A percentile compares a stretch with the other conserved stretches of the same genome.
Evolutionary conservation across 1,139 yeast genomes (phyloP).

Genomic region (Taiozyma onychis): DNA sequence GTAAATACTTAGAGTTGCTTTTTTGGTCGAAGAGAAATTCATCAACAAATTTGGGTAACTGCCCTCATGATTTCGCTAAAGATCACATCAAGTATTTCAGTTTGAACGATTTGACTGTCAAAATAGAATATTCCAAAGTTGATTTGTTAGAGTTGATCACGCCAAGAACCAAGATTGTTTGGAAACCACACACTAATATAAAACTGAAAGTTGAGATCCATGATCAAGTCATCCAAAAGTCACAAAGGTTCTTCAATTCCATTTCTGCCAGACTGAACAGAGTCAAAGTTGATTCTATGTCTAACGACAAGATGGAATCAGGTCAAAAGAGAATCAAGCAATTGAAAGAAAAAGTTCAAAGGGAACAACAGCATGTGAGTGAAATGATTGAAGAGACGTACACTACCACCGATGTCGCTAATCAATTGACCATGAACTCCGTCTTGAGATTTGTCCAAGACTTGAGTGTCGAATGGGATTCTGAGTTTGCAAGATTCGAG

Average conservation of each 20-base stretch:
- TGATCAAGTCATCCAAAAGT: slow-evolving; percentile 46
- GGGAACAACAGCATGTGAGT: slow-evolving; percentile 45
- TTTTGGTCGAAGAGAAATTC: slow-evolving; percentile 62
- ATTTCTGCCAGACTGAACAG: slow-evolving; percentile 66
- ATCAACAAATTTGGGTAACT: slow-evolving; percentile 46
- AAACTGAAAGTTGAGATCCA: slow-evolving; percentile 62
- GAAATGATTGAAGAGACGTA: slow-evolving; percentile 49
- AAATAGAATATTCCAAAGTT: slow-evolving; percentile 71
- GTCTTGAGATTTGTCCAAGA: slow-evolving; percentile 72
- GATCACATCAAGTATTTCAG: slow-evolving; percentile 85
- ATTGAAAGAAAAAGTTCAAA: slow-evolving; percentile 46
- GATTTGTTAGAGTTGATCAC: slow-evolving; percentile 74
- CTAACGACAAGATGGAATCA: slow-evolving; percentile 64
- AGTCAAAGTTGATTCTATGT: slow-evolving; percentile 73
- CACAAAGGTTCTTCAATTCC: slow-evolving; percentile 63
- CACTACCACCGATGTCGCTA: slow-evolving; percentile 51
- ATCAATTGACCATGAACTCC: slow-evolving; percentile 64
- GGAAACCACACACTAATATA: slow-evolving; percentile 71
- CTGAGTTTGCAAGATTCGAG: slow-evolving; percentile 80
- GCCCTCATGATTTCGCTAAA: slow-evolving; percentile 74
- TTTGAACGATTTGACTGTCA: slow-evolving; percentile 69
- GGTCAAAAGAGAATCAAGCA: slow-evolving; percentile 58
- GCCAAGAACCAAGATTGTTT: slow-evolving; percentile 66
- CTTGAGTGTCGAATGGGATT: slow-evolving; percentile 83
- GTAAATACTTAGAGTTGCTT: slow-evolving; percentile 81